A percentile compares a stretch with the other conserved stretches of the same genome.
Evolutionary conservation across 257 asterid species (phyloP).

Genomic region (Solanum okadae): DNA sequence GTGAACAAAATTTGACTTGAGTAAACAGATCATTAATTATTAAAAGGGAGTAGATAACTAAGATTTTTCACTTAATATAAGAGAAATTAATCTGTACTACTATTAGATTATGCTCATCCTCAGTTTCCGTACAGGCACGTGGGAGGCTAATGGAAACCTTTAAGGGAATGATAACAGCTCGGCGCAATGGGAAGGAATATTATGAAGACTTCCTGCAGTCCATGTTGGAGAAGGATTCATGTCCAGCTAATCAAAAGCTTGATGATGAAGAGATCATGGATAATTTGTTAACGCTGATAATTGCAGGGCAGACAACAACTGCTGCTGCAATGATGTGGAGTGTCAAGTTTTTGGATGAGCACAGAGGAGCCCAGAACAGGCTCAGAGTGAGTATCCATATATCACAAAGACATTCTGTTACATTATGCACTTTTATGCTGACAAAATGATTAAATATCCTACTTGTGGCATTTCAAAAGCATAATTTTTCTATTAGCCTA

Average conservation of each 20-base stretch:
- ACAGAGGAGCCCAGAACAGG: conserved; percentile 24
- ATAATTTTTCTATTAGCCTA: neutral
- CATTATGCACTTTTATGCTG: neutral
- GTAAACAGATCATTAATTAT: neutral
- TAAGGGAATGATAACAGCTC: conserved; percentile 18
- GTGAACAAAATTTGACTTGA: neutral
- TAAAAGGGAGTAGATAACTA: neutral
- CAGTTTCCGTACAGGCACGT: conserved; percentile 30
- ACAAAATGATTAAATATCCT: neutral
- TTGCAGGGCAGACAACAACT: conserved; percentile 53
- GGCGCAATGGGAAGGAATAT: conserved; percentile 26
- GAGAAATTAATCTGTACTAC: neutral
- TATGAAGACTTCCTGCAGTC: conserved; percentile 42
- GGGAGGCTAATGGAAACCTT: conserved; percentile 34
- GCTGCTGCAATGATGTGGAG: conserved; percentile 71
- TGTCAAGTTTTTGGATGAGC: conserved; percentile 45
- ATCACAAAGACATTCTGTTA: neutral
- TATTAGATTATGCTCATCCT: neutral
- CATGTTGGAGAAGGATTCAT: conserved; percentile 38
- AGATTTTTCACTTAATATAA: neutral
- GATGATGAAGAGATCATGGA: conserved; percentile 60
- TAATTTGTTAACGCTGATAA: conserved; percentile 35
- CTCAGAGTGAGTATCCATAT: conserved; percentile 27
- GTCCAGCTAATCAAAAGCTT: conserved; percentile 30
- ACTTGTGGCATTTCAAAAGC: neutral